Conservation (phyloP, 1,139 yeast species). For the Debaryomyces nepalensis region DNA sequence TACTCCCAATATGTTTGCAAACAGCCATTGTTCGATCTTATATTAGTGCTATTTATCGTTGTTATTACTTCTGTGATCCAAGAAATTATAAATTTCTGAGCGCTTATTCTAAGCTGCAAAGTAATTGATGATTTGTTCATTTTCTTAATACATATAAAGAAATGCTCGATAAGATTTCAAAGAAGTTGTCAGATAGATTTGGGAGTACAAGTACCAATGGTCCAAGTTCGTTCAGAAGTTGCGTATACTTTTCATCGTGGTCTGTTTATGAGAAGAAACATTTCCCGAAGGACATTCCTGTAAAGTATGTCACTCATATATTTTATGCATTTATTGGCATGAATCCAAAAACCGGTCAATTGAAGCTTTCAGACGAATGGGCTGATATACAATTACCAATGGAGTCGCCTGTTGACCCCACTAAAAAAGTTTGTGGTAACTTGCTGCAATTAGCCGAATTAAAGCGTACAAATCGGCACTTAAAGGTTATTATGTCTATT, state of each 20-base stretch:
- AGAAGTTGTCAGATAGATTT: background rate
- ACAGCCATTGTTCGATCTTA: constrained; percentile 5
- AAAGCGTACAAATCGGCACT: constrained; percentile 50
- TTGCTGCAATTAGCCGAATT: constrained; percentile 60
- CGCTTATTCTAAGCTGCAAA: constrained; percentile 7
- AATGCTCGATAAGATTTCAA: constrained; percentile 9
- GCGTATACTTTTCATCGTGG: constrained; percentile 62
- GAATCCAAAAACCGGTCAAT: constrained; percentile 55
- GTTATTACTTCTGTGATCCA: too few species aligned
- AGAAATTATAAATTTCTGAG: too few species aligned
- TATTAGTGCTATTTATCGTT: background rate
- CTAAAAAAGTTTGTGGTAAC: constrained; percentile 46
- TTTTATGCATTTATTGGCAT: constrained; percentile 78
- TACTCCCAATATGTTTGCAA: constrained; percentile 20
- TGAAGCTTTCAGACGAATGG: constrained; percentile 66
- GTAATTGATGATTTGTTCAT: background rate
- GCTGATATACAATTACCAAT: constrained; percentile 60
- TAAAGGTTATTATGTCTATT: constrained; percentile 71
- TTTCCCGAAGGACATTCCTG: constrained; percentile 69
- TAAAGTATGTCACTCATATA: constrained; percentile 61
- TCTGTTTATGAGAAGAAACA: constrained; percentile 69
- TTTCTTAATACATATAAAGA: background rate
- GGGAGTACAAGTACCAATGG: background rate
- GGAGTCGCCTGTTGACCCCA: constrained; percentile 25
- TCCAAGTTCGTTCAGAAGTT: constrained; percentile 23